Evolutionary conservation across 1,284 basidiomycete genomes (phyloP).

Genomic region (Porodaedalea pini): DNA sequence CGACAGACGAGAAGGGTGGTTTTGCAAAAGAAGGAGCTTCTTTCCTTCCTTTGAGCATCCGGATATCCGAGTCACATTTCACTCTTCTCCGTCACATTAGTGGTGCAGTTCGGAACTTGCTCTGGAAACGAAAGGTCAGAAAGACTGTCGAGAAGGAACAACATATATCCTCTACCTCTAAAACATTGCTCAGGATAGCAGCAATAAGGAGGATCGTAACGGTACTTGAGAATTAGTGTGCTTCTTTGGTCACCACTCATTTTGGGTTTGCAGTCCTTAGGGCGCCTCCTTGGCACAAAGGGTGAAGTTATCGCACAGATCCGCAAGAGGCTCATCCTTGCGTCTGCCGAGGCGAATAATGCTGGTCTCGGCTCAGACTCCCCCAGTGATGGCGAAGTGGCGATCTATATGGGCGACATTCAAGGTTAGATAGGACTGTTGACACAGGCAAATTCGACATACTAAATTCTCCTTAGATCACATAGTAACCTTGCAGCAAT

Average conservation of each 20-base stretch:
- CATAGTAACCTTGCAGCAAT: constrained; percentile 83
- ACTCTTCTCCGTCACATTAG: constrained; percentile 2
- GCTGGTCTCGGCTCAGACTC: neutral
- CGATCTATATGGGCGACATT: constrained; percentile 89
- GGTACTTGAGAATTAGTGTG: neutral
- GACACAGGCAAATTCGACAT: neutral
- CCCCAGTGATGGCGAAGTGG: constrained; percentile 49
- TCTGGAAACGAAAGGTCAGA: neutral
- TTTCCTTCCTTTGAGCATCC: neutral
- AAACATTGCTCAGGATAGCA: constrained; percentile 70
- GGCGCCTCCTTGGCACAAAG: constrained; percentile 77
- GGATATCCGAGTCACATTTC: neutral
- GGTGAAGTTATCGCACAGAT: constrained; percentile 81
- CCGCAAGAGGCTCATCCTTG: constrained; percentile 62
- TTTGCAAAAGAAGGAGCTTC: neutral
- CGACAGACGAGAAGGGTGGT: constrained; percentile 1
- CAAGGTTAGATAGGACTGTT: constrained; percentile 55
- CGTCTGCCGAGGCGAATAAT: constrained; percentile 5
- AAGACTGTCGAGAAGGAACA: constrained; percentile 22
- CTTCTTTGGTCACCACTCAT: neutral
- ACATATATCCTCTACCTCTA: constrained; percentile 31
- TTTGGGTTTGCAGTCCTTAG: constrained; percentile 48
- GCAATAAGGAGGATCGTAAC: constrained; percentile 80
- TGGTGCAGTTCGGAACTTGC: neutral
- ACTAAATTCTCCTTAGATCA: constrained; percentile 59